A percentile compares a stretch with the other conserved stretches of the same genome.
These are phyloP conservation scores for Vicia villosa DNA, from an alignment of 306 rosid species.

Conservation along the genomic window DNA sequence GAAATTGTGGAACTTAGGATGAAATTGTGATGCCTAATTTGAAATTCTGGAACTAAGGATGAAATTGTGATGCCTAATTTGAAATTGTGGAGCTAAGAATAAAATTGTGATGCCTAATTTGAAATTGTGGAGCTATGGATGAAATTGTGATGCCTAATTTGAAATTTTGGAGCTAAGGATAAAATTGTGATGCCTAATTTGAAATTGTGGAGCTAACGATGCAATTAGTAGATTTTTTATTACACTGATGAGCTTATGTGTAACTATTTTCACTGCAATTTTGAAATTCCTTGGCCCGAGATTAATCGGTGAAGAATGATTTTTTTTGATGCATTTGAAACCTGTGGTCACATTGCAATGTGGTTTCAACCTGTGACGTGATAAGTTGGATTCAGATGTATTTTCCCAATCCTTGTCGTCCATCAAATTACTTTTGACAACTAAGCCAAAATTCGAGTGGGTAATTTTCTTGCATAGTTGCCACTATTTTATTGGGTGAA, in stretches of 20 bases:
- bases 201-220: not conserved
- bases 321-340: slow-evolving; percentile 4
- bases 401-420: not conserved
- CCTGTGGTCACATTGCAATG: not conserved
- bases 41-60: too few relatives aligned
- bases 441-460: not conserved
- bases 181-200: slow-evolving; percentile 12
- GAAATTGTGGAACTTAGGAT: too few relatives aligned
- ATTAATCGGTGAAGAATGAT: slow-evolving; percentile 24
- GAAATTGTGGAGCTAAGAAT: too few relatives aligned
- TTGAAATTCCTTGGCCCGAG: slow-evolving; percentile 10
- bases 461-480: not conserved
- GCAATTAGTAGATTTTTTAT: not conserved
- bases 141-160: too few relatives aligned
- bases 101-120: slow-evolving; percentile 1
- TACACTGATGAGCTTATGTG: slow-evolving; percentile 24
- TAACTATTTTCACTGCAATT: slow-evolving; percentile 1
- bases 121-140: too few relatives aligned
- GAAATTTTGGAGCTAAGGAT: slow-evolving; percentile 28
- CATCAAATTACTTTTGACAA: not conserved
- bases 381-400: slow-evolving; percentile 10
- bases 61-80: too few relatives aligned
- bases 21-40: too few relatives aligned
- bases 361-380: not conserved
- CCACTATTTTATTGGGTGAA: slow-evolving; percentile 3